phyloP scores from a whole-genome alignment of 768 basidiomycete genomes.

The Leucocoprinus sp. region DNA sequence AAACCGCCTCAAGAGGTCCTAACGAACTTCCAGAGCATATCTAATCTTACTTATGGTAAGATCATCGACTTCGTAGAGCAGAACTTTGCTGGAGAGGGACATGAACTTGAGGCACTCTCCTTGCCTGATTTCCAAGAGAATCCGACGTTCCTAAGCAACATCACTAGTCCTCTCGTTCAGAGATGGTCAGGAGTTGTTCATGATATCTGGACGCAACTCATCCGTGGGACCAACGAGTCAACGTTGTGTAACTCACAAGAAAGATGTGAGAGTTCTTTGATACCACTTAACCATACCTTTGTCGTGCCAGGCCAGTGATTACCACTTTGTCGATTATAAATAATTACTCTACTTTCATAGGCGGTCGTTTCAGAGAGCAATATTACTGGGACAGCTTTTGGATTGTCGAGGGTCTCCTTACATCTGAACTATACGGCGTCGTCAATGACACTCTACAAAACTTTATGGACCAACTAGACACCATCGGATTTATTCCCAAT shows the following conservation, averaged over 20 bases:
- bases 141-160: conserved; percentile 64
- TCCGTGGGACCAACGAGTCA: conserved; percentile 64
- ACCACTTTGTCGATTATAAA: neutral
- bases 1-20: conserved; percentile 59
- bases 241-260: conserved; percentile 50
- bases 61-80: conserved; percentile 63
- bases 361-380: conserved; percentile 74
- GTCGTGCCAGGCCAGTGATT: conserved; percentile 69
- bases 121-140: conserved; percentile 53
- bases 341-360: conserved; percentile 19
- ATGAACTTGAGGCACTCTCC: conserved; percentile 59
- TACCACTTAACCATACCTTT: conserved; percentile 87
- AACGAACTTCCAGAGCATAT: conserved; percentile 52
- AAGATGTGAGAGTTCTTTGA: conserved; percentile 73
- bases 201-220: conserved; percentile 76
- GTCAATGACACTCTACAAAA: conserved; percentile 78
- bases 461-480: conserved; percentile 89
- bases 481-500: conserved; percentile 88
- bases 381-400: conserved; percentile 74
- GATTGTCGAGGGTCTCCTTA: conserved; percentile 82
- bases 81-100: conserved; percentile 80
- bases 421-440: conserved; percentile 65
- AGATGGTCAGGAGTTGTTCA: conserved; percentile 78
- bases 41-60: conserved; percentile 49
- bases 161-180: conserved; percentile 59